Percentiles rank a stretch among this genome's conserved stretches.
Conservation (phyloP, 495 filamentous ascomycete species). For the Penicillium angulare region DNA sequence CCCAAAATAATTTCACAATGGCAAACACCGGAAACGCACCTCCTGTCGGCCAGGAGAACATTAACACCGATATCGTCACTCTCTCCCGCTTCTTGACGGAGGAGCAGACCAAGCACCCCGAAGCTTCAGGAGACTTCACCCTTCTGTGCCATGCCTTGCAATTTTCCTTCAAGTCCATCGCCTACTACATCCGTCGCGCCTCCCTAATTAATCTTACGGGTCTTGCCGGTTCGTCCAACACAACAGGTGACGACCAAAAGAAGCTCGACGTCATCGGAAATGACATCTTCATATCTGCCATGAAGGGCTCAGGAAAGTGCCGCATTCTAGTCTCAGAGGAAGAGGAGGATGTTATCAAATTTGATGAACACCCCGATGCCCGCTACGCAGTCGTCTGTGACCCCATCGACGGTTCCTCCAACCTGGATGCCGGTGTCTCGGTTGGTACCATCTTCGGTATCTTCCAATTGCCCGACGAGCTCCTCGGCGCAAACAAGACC, state of each 20-base stretch:
- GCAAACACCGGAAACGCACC: constrained; percentile 27
- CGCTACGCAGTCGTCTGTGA: constrained; percentile 96
- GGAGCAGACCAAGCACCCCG: constrained; percentile 87
- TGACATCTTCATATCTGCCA: constrained; percentile 92
- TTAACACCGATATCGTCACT: constrained; percentile 95
- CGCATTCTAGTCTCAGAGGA: constrained; percentile 93
- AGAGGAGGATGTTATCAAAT: constrained; percentile 87
- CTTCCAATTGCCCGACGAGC: constrained; percentile 74
- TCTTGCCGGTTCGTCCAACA: constrained; percentile 91
- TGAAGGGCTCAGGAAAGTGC: constrained; percentile 87
- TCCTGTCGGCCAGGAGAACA: constrained; percentile 61
- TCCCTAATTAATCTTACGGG: constrained; percentile 96
- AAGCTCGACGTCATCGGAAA: constrained; percentile 99
- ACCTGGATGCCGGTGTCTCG: constrained; percentile 95
- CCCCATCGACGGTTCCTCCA: constrained; percentile 96
- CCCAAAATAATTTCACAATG: constrained; percentile 35
- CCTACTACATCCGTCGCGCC: constrained; percentile 97
- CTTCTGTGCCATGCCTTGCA: constrained; percentile 96
- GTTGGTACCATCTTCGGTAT: constrained; percentile 98
- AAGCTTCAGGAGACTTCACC: constrained; percentile 98
- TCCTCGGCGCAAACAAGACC: constrained; percentile 54
- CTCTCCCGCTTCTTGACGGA: constrained; percentile 94
- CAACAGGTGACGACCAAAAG: constrained; percentile 97
- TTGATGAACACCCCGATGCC: constrained; percentile 74
- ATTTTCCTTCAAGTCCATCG: constrained; percentile 99